These are phyloP conservation scores for Trifolium repens DNA, from an alignment of 306 rosid genomes.

Conservation along the genomic window DNA sequence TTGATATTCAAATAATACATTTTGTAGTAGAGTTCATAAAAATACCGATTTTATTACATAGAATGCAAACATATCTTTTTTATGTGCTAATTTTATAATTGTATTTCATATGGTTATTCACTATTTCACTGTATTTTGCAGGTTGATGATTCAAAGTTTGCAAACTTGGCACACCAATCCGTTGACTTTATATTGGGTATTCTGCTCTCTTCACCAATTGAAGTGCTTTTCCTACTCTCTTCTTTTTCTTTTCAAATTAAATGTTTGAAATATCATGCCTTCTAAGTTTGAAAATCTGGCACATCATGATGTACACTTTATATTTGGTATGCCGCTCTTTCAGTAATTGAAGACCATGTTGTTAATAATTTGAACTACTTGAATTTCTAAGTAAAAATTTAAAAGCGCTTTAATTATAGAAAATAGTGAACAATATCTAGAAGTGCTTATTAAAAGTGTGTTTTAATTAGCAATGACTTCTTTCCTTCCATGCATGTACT, in stretches of 20 bases:
- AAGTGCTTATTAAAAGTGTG: not conserved
- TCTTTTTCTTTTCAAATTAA: not conserved
- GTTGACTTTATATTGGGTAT: conserved; percentile 87
- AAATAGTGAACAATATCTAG: not conserved
- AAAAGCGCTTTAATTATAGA: no score
- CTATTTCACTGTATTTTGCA: conserved; percentile 45
- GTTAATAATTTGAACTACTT: not conserved
- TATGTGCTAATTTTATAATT: conserved; percentile 15
- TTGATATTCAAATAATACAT: conserved; percentile 2
- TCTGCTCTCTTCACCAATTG: conserved; percentile 3
- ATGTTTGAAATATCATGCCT: not conserved
- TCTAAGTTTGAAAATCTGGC: conserved; percentile 56
- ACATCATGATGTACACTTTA: conserved; percentile 69
- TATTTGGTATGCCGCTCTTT: conserved; percentile 52
- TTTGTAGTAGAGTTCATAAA: not conserved
- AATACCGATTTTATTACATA: not conserved
- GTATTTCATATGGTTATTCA: not conserved
- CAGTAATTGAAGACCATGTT: not conserved
- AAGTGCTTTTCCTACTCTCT: not conserved
- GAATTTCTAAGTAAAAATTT: no score
- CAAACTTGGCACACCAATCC: conserved; percentile 84
- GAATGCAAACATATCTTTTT: not conserved
- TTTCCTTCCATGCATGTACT: conserved; percentile 1
- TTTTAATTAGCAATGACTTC: not conserved
- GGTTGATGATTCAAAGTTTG: conserved; percentile 68